Percentiles rank a stretch among this genome's conserved stretches.
These are phyloP conservation scores for Hansenula lynferdii DNA, from an alignment of 1,139 yeast species.

Conservation along the genomic window DNA sequence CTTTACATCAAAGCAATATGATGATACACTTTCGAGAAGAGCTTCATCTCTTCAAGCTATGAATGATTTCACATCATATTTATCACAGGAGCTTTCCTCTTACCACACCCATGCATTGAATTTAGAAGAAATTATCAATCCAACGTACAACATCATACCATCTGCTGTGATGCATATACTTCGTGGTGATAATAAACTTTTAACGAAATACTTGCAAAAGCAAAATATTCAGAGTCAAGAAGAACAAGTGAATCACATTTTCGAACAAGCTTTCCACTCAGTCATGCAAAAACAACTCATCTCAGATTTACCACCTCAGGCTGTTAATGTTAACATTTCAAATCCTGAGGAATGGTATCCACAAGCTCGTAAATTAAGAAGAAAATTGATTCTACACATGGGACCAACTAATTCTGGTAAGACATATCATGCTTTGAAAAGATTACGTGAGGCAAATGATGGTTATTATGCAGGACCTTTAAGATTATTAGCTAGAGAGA, in stretches of 20 bases:
- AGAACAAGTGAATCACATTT: slow-evolving; percentile 7
- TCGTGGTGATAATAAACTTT: slow-evolving; percentile 4
- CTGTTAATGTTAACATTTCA: slow-evolving; percentile 38
- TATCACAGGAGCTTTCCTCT: too few species aligned
- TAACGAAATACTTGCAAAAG: background rate
- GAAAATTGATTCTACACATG: slow-evolving; percentile 83
- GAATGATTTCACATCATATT: background rate
- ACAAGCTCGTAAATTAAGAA: slow-evolving; percentile 70
- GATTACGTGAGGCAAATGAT: slow-evolving; percentile 59
- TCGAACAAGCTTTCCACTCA: slow-evolving; percentile 11
- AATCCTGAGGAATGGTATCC: slow-evolving; percentile 91
- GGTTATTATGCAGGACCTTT: slow-evolving; percentile 97
- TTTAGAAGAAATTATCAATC: background rate
- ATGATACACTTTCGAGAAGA: background rate
- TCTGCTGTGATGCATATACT: too few species aligned
- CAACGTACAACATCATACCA: background rate
- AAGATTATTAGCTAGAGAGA: slow-evolving; percentile 84
- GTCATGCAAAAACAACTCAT: slow-evolving; percentile 10
- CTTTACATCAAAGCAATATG: background rate
- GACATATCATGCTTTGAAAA: slow-evolving; percentile 75
- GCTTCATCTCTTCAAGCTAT: background rate
- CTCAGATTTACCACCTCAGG: slow-evolving; percentile 17
- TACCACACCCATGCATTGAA: background rate
- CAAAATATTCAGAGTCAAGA: background rate
- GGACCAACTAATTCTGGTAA: slow-evolving; percentile 99